Conservation (phyloP, 495 filamentous ascomycete genomes). For the Hypoxylon cercidicola region DNA sequence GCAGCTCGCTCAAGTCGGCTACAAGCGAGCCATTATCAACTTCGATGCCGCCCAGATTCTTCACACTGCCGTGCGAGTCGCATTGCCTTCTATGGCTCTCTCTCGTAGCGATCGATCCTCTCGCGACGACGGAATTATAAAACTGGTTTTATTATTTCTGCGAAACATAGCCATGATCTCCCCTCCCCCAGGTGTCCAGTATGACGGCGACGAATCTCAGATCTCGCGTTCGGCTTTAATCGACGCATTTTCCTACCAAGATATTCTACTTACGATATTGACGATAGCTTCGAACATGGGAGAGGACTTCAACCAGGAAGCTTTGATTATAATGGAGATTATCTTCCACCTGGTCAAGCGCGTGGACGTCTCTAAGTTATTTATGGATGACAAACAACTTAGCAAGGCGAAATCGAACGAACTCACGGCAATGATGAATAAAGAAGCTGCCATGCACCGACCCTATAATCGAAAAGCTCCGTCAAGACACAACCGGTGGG, state of each 20-base stretch:
- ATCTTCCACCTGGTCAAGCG: conserved; percentile 93
- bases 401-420: conserved; percentile 75
- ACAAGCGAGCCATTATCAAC: conserved; percentile 89
- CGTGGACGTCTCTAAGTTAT: conserved; percentile 84
- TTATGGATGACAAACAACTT: conserved; percentile 79
- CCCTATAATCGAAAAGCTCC: conserved; percentile 82
- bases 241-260: conserved; percentile 87
- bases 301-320: conserved; percentile 90
- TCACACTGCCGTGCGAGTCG: conserved; percentile 78
- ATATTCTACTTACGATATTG: conserved; percentile 85
- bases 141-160: conserved; percentile 86
- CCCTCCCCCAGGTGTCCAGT: conserved; percentile 65
- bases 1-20: conserved; percentile 84
- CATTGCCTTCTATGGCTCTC: conserved; percentile 86
- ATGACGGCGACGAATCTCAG: conserved; percentile 82
- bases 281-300: conserved; percentile 90
- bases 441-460: conserved; percentile 82
- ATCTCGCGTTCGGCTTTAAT: conserved; percentile 88
- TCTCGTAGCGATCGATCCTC: conserved; percentile 76
- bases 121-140: conserved; percentile 93
- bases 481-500: conserved; percentile 92
- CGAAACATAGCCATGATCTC: conserved; percentile 88
- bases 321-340: conserved; percentile 85
- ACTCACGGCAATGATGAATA: conserved; percentile 74
- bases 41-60: conserved; percentile 80